Conservation (phyloP, 2,329 filamentous ascomycete genomes). For the Grosmannia huntii region DNA sequence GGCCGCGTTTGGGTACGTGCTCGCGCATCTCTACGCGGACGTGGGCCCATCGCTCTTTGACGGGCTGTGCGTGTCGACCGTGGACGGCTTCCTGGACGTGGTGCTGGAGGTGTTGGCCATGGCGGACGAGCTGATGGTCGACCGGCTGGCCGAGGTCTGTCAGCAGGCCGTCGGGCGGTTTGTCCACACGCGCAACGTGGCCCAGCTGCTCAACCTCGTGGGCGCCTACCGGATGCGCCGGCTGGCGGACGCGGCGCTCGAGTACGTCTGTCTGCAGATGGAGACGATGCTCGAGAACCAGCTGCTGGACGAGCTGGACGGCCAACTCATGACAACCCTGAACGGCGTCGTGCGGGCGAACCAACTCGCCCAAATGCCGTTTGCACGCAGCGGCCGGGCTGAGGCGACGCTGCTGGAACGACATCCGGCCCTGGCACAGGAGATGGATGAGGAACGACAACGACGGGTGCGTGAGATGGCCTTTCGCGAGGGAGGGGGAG, state of each 20-base stretch:
- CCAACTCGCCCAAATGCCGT: slow-evolving; percentile 64
- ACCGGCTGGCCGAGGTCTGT: slow-evolving; percentile 78
- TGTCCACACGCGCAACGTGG: slow-evolving; percentile 76
- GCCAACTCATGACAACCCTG: slow-evolving; percentile 68
- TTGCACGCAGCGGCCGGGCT: slow-evolving; percentile 62
- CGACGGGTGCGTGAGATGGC: slow-evolving; percentile 65
- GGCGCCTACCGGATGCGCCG: slow-evolving; percentile 69
- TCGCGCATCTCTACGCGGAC: slow-evolving; percentile 76
- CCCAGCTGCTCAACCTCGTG: slow-evolving; percentile 72
- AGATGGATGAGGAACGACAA: slow-evolving; percentile 56
- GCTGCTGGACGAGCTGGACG: slow-evolving; percentile 72
- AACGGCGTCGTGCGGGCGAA: slow-evolving; percentile 71
- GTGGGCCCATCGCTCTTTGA: slow-evolving; percentile 71
- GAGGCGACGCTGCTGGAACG: slow-evolving; percentile 53
- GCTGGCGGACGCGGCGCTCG: slow-evolving; percentile 78
- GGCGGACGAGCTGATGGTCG: slow-evolving; percentile 91
- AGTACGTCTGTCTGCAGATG: slow-evolving; percentile 84
- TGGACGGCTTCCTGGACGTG: slow-evolving; percentile 81
- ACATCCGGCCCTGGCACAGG: slow-evolving; percentile 48
- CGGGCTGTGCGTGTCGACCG: slow-evolving; percentile 51
- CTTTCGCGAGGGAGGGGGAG: slow-evolving; percentile 31
- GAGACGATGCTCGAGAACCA: slow-evolving; percentile 89
- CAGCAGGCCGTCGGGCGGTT: slow-evolving; percentile 74
- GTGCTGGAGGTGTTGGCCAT: slow-evolving; percentile 81
- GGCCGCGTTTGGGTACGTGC: slow-evolving; percentile 62